Base-by-base conservation (phyloP, 2,329 filamentous ascomycete species). In the Venturia aucupariae region DNA sequence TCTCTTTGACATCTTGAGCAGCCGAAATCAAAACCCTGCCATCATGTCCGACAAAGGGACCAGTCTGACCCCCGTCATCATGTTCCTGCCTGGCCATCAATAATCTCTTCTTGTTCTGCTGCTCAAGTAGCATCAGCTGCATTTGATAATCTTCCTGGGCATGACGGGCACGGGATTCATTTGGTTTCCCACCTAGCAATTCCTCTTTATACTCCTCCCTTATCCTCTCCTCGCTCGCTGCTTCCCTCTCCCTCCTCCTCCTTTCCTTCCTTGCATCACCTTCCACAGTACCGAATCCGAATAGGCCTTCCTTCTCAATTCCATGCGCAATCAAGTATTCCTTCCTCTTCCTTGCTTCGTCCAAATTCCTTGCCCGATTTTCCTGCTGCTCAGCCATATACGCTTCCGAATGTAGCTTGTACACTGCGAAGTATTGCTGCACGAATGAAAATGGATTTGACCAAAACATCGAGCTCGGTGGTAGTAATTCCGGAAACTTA, bases 291-390 rank as follows among this genome's bases (percentile, higher is more conserved):
- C 79, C 79, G 70, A 87, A 80, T 39, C 81, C 39, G 19, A 59
- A 81, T 62, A 83, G 65, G 3, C 71, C 78, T 70, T 82, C 80
- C 69, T 83, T 79, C 74, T 92, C 88, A 71, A 96, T 75, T 11
- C 91, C 92, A 79, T 96, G 91, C 66, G 89, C 90, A 76, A 90
- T 87, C 71, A 92, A 86, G 77, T 91, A 99, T 75, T 90, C 86
- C 67, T 84, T 84, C 71, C 93, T 84, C 84, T 97, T 96, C 75
- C 88, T 84, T 35, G 94, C 88, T 77, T 99, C 94, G 69, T 96
- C 91, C 64, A 91, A 82, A 69, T 86, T 86, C 72, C 83, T 83
- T 71, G 85, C 84, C 64, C 92, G 84, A 77, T 86, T 86, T 75
- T 92, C 90, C 62, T 83, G 81, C 35, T 89, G 88, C 72, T 86